These are phyloP conservation scores for Pleurotus pulmonarius DNA, from an alignment of 768 basidiomycete species.

Conservation along the genomic window DNA sequence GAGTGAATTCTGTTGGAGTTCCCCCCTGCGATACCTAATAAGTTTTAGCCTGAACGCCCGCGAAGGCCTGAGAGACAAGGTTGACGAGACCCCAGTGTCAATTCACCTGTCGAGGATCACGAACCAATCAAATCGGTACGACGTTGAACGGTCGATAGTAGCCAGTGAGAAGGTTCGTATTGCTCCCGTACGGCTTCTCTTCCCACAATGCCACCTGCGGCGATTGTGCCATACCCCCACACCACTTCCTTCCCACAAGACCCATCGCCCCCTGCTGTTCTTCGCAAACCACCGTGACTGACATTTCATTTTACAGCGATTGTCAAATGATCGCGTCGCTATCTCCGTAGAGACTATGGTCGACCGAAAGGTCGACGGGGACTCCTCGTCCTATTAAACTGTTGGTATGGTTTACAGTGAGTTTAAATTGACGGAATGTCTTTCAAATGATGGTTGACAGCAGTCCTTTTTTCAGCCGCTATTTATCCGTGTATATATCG, in stretches of 20 bases:
- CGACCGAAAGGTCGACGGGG: conserved; percentile 5
- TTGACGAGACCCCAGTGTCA: conserved; percentile 5
- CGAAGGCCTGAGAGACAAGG: conserved; percentile 6
- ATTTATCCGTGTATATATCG: conserved; percentile 5
- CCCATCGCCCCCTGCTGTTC: neutral
- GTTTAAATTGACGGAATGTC: neutral
- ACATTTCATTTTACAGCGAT: neutral
- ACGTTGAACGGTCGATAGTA: neutral
- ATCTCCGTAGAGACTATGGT: conserved; percentile 9
- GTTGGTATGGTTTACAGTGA: neutral
- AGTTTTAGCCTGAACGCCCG: conserved; percentile 3
- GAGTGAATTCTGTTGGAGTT: neutral
- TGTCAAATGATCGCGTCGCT: conserved; percentile 3
- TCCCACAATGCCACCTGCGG: neutral
- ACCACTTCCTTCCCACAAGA: neutral
- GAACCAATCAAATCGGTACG: conserved; percentile 2
- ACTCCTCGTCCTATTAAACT: neutral
- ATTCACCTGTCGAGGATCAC: conserved; percentile 8
- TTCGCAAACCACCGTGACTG: neutral
- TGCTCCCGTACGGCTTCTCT: neutral
- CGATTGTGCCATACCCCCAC: neutral
- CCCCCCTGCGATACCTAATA: neutral
- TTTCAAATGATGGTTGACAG: neutral
- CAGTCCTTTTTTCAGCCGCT: neutral
- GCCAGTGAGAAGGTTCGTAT: conserved; percentile 6